A percentile compares a stretch with the other conserved stretches of the same genome.
Evolutionary conservation across 2,329 filamentous ascomycete species (phyloP).

Genomic region (Fusarium duplospermum): DNA sequence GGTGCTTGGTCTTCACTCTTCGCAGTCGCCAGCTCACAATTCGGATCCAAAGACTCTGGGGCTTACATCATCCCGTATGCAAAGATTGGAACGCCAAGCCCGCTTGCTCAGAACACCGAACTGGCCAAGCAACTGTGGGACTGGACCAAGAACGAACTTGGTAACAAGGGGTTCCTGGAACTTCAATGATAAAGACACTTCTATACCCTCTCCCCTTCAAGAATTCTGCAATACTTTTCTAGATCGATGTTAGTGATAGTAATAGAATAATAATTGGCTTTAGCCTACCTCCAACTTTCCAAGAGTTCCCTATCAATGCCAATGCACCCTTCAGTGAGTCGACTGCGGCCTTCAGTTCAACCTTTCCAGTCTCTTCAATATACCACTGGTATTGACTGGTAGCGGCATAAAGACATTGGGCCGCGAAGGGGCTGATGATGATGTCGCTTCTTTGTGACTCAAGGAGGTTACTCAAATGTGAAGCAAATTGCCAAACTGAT

Average conservation of each 20-base stretch:
- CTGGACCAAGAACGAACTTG: not conserved
- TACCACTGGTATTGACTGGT: constrained; percentile 6
- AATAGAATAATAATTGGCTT: not conserved
- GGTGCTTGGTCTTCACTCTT: not conserved
- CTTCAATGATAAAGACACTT: not conserved
- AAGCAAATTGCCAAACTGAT: constrained; percentile 2
- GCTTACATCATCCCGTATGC: not conserved
- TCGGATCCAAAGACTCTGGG: not conserved
- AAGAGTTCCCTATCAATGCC: not conserved
- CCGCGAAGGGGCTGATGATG: not conserved
- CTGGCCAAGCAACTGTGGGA: not conserved
- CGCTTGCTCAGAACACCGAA: not conserved
- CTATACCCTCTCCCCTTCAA: not conserved
- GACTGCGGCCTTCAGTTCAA: not conserved
- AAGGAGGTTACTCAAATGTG: not conserved
- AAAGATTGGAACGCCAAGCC: not conserved
- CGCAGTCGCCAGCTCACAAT: not conserved
- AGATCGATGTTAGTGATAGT: not conserved
- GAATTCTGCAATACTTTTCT: not conserved
- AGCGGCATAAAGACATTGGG: constrained; percentile 7
- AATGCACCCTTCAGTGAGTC: not conserved
- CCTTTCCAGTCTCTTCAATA: not conserved
- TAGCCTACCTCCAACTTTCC: not conserved
- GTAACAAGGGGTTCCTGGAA: not conserved
- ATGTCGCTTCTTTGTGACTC: not conserved